These are phyloP conservation scores for Xylaria sp. DNA, from an alignment of 495 filamentous ascomycete genomes.

Conservation along the genomic window DNA sequence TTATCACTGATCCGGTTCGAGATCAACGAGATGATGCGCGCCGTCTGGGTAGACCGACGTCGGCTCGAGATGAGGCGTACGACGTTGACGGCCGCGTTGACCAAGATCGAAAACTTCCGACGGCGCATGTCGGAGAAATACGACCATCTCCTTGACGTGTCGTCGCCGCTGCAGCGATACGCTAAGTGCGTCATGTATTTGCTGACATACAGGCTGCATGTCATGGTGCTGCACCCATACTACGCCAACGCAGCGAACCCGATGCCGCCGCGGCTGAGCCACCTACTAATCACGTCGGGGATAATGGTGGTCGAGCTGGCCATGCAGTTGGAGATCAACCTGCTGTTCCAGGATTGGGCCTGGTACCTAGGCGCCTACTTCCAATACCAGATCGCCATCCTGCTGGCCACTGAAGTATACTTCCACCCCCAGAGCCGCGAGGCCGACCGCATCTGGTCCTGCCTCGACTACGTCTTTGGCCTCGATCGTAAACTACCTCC, in stretches of 20 bases:
- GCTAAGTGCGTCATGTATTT: constrained; percentile 66
- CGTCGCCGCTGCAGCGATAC: constrained; percentile 63
- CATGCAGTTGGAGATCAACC: constrained; percentile 63
- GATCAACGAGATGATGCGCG: constrained; percentile 74
- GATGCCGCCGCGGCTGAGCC: constrained; percentile 53
- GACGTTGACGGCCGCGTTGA: constrained; percentile 60
- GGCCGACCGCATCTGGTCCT: constrained; percentile 70
- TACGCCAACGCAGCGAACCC: constrained; percentile 62
- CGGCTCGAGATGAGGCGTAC: constrained; percentile 67
- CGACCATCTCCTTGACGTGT: constrained; percentile 61
- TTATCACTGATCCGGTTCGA: constrained; percentile 72
- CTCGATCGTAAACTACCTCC: constrained; percentile 56
- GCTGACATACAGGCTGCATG: constrained; percentile 65
- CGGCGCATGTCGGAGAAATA: constrained; percentile 66
- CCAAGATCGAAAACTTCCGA: constrained; percentile 68
- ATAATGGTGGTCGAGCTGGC: constrained; percentile 65
- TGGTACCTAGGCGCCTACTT: constrained; percentile 65
- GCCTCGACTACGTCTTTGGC: constrained; percentile 74
- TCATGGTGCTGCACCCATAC: constrained; percentile 71
- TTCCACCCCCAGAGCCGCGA: constrained; percentile 61
- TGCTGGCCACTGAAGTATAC: constrained; percentile 62
- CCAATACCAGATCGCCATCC: constrained; percentile 61
- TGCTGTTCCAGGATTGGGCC: constrained; percentile 57
- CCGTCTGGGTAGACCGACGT: constrained; percentile 67
- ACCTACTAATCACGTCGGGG: constrained; percentile 58